Evolutionary conservation across 129 eudicot species (phyloP).

Genomic region (Artemisia annua): DNA sequence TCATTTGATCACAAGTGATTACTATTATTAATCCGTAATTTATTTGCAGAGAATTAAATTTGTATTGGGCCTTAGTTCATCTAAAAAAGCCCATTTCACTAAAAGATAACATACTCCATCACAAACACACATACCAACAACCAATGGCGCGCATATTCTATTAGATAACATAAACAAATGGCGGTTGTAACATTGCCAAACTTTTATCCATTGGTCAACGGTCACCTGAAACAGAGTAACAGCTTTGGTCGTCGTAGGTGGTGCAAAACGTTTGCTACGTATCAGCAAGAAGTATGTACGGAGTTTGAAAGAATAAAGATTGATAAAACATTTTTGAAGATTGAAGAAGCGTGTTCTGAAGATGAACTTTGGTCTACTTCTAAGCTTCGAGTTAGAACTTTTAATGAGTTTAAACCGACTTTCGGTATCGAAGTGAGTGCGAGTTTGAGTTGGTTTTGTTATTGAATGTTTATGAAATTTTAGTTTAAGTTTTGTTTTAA

Average conservation of each 20-base stretch:
- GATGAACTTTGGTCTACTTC: constrained; percentile 85
- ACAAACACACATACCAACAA: neutral
- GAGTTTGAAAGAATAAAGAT: constrained; percentile 33
- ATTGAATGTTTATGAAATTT: neutral
- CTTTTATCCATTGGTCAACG: constrained; percentile 25
- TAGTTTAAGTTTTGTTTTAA: neutral
- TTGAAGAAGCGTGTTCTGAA: constrained; percentile 55
- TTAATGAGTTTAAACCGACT: constrained; percentile 51
- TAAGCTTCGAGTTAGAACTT: constrained; percentile 69
- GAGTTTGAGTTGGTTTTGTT: neutral
- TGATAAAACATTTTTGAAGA: constrained; percentile 48
- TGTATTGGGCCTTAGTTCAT: constrained; percentile 6
- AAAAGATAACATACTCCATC: constrained; percentile 19
- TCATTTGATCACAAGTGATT: too few relatives aligned
- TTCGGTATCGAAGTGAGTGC: constrained; percentile 67
- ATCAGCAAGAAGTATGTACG: constrained; percentile 35
- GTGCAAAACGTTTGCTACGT: constrained; percentile 16
- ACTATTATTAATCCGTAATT: too few relatives aligned
- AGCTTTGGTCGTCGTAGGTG: constrained; percentile 21
- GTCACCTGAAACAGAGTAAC: constrained; percentile 12
- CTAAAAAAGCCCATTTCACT: constrained; percentile 15
- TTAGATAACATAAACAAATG: constrained; percentile 29
- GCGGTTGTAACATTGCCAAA: constrained; percentile 38
- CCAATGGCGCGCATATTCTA: constrained; percentile 30
- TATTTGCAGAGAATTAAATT: too few relatives aligned